Base-by-base conservation (phyloP, 441 rosid genomes). In the Populus hybrid region DNA sequence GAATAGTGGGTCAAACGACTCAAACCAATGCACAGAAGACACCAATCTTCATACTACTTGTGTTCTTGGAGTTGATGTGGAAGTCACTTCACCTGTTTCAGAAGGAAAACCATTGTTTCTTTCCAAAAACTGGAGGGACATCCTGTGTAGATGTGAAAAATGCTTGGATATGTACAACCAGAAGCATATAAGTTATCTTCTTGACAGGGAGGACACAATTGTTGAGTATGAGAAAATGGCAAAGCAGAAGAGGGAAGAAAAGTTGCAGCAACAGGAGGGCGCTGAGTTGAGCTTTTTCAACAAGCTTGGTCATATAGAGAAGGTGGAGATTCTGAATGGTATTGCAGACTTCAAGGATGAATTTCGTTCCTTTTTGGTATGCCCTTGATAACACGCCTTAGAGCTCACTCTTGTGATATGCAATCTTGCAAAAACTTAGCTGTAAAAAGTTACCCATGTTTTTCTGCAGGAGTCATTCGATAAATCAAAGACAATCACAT, bases 321-420 rank as follows among this genome's bases (percentile, higher is more conserved):
- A 96, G 89, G 90, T 94, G 83, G 98, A 96, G 87, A 84, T 96
- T 76, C 83, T 92, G 84, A 88, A 80, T 81, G 97, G 99, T 82
- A 89, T 94, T 77, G 90, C 88, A 12, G 98, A 94, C 85, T 86
- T 92, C 81, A 88, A 88, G 81, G 89, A 92, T 19, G 98, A 89
- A 81, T 83, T 96, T 69, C 84, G 78, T 34, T 81, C 88, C 35
- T 87, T 94, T 83, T 76, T 94, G 99, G 99, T 95, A 86, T 66
- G 80, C 42, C 38, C 38, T 71, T 70, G 40, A 28, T 64, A 21
- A 1, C 67, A 28, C 36, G 73, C 28, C 35, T 9, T 70, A 19
- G 16, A 67, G 21, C 38, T 73, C 18, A 70, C 65, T 36, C 35
- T 5, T 1, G 16, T 67, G 35, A 10, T 40, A 38, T 42, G 7